Conservation (phyloP, 1,139 yeast genomes). For the Taphrina deformans region DNA sequence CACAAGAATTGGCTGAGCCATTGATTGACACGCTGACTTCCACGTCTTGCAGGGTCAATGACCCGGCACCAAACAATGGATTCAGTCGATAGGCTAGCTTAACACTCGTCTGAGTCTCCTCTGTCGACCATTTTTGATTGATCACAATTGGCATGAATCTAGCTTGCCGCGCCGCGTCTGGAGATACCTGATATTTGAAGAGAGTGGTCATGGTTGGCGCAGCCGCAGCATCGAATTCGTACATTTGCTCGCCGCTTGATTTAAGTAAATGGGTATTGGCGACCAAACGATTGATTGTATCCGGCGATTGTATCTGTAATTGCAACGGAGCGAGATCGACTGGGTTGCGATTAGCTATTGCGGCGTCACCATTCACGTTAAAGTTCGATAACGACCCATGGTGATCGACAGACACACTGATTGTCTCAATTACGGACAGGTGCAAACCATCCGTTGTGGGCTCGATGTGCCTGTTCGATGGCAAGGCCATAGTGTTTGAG, state of each 20-base stretch:
- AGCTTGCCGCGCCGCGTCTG: constrained; percentile 53
- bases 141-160: constrained; percentile 60
- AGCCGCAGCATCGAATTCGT: constrained; percentile 24
- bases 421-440: constrained; percentile 27
- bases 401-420: constrained; percentile 5
- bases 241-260: background rate
- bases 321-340: background rate
- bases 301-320: constrained; percentile 26
- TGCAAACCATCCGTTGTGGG: constrained; percentile 23
- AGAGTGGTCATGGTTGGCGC: constrained; percentile 58
- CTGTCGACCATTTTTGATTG: constrained; percentile 86
- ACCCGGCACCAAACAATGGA: constrained; percentile 51
- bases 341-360: constrained; percentile 12
- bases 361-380: constrained; percentile 29
- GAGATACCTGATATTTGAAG: constrained; percentile 55
- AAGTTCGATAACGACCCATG: constrained; percentile 25
- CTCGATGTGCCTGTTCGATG: constrained; percentile 14
- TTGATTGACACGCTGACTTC: constrained; percentile 60
- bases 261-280: constrained; percentile 9
- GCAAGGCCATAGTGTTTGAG: constrained; percentile 7
- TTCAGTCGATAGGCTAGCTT: constrained; percentile 68
- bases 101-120: constrained; percentile 77
- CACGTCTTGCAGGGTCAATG: constrained; percentile 55
- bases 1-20: constrained; percentile 61
- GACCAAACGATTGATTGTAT: constrained; percentile 20